Evolutionary conservation across 2,329 filamentous ascomycete genomes (phyloP).

Genomic region (Aspergillus fructus): DNA sequence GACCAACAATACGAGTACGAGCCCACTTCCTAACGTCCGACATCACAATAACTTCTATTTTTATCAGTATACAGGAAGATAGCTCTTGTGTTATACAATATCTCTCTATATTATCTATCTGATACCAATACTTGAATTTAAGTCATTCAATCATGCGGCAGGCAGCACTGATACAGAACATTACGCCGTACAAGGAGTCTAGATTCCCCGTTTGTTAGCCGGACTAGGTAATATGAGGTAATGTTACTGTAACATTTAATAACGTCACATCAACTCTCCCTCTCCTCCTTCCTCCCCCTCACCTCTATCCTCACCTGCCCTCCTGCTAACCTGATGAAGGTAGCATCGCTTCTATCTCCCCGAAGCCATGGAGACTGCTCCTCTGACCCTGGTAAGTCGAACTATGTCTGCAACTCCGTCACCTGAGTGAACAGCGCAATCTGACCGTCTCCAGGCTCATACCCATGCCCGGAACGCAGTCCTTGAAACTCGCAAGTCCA

Average conservation of each 20-base stretch:
- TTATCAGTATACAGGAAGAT: not conserved
- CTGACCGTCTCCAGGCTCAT: conserved; percentile 62
- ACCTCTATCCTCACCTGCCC: not conserved
- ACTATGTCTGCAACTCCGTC: not conserved
- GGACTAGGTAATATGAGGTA: conserved; percentile 2
- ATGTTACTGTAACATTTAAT: conserved; percentile 16
- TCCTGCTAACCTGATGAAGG: not conserved
- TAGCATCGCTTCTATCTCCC: not conserved
- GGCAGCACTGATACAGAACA: conserved; percentile 4
- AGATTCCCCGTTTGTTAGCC: not conserved
- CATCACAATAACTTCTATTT: not conserved
- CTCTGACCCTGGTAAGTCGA: conserved; percentile 60
- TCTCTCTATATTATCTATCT: too few relatives aligned
- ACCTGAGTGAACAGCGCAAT: conserved; percentile 1
- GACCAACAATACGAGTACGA: conserved; percentile 5
- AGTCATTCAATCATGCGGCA: not conserved
- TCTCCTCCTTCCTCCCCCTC: not conserved
- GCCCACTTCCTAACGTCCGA: not conserved
- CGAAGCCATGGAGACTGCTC: conserved; percentile 64
- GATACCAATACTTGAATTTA: too few relatives aligned
- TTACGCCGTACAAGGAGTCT: not conserved
- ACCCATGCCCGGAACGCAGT: conserved; percentile 85
- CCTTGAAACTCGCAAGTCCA: conserved; percentile 63
- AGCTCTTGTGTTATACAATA: too few relatives aligned
- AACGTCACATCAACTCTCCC: conserved; percentile 1